Percentiles rank a stretch among this genome's conserved stretches.
These are phyloP conservation scores for Colletotrichum cuscutae DNA, from an alignment of 2,329 filamentous ascomycete genomes.

Conservation along the genomic window DNA sequence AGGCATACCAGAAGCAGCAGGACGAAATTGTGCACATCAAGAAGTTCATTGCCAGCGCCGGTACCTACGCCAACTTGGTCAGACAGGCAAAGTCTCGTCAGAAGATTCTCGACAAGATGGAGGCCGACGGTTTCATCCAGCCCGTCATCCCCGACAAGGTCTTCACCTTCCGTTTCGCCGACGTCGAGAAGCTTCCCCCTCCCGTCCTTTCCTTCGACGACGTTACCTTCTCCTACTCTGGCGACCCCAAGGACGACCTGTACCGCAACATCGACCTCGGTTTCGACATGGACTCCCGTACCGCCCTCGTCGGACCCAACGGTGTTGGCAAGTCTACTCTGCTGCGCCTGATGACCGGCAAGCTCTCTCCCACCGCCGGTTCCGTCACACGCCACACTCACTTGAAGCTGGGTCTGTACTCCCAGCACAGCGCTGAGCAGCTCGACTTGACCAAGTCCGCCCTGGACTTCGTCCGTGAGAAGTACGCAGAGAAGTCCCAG, in stretches of 20 bases:
- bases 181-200: conserved; percentile 98
- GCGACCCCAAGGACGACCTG: conserved; percentile 86
- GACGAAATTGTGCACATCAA: conserved; percentile 99
- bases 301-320: conserved; percentile 95
- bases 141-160: conserved; percentile 85
- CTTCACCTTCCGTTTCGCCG: conserved; percentile 98
- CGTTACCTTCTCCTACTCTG: conserved; percentile 98
- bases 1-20: conserved; percentile 99
- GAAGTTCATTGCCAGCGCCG: conserved; percentile 99
- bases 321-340: conserved; percentile 99
- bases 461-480: conserved; percentile 97
- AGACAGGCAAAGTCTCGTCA: conserved; percentile 98
- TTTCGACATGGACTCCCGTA: conserved; percentile 99
- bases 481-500: conserved; percentile 88
- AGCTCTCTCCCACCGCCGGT: conserved; percentile 86
- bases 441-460: conserved; percentile 98
- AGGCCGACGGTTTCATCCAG: conserved; percentile 98
- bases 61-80: conserved; percentile 99
- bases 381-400: conserved; percentile 93
- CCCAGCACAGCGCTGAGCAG: conserved; percentile 98
- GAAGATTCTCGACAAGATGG: conserved; percentile 99
- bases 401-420: conserved; percentile 98
- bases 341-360: conserved; percentile 95
- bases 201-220: conserved; percentile 96
- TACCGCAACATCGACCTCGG: conserved; percentile 98